These are phyloP conservation scores for Aspergillus melleus DNA, from an alignment of 2,329 filamentous ascomycete genomes.

Conservation along the genomic window DNA sequence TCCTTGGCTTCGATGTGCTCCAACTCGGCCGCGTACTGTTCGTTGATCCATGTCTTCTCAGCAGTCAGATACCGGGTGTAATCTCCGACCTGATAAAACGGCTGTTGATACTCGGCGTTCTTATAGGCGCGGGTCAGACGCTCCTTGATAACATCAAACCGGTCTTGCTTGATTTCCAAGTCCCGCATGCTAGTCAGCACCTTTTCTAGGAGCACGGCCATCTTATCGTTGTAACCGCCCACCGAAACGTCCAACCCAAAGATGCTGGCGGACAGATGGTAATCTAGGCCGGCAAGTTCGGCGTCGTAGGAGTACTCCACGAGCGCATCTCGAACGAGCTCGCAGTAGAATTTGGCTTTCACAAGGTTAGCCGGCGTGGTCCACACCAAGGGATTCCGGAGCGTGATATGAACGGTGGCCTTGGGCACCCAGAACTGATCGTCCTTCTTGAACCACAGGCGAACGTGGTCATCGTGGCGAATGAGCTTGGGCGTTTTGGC, in stretches of 20 bases:
- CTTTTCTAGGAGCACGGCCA: slow-evolving; percentile 85
- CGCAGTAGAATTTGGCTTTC: slow-evolving; percentile 76
- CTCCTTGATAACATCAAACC: slow-evolving; percentile 91
- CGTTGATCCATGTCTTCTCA: slow-evolving; percentile 74
- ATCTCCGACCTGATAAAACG: slow-evolving; percentile 83
- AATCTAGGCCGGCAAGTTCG: slow-evolving; percentile 84
- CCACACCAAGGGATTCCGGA: slow-evolving; percentile 76
- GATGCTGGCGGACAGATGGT: slow-evolving; percentile 71
- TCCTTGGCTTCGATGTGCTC: slow-evolving; percentile 71
- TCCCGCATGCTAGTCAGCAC: slow-evolving; percentile 82
- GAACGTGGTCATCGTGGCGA: slow-evolving; percentile 75
- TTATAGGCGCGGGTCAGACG: slow-evolving; percentile 72
- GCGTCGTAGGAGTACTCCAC: slow-evolving; percentile 96
- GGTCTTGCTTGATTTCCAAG: slow-evolving; percentile 77
- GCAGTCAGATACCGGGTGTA: slow-evolving; percentile 78
- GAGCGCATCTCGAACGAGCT: slow-evolving; percentile 82
- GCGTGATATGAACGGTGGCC: slow-evolving; percentile 78
- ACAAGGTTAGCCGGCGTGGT: slow-evolving; percentile 76
- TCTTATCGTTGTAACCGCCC: slow-evolving; percentile 94
- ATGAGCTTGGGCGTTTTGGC: slow-evolving; percentile 75
- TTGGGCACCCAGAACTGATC: slow-evolving; percentile 98
- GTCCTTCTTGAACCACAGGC: slow-evolving; percentile 98
- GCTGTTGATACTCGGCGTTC: slow-evolving; percentile 85
- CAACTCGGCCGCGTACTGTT: slow-evolving; percentile 77
- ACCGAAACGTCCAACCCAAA: slow-evolving; percentile 76